Evolutionary conservation across 83 land plant species (phyloP).

Genomic region (Picea abies): DNA sequence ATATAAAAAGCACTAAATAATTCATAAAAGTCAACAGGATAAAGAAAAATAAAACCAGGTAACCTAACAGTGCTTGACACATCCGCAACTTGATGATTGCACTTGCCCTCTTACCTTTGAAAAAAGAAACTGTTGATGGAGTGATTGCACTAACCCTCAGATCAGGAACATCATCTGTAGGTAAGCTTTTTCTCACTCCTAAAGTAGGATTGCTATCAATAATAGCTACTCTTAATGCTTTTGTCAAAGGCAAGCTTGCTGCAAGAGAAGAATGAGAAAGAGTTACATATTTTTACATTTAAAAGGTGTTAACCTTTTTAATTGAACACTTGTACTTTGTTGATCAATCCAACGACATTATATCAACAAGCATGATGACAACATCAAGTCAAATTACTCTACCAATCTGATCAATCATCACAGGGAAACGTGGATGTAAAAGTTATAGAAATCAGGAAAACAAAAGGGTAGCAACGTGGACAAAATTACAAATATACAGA

Average conservation of each 20-base stretch:
- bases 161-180: conserved; percentile 56
- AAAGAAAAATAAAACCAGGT: background rate
- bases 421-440: background rate
- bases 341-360: background rate
- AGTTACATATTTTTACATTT: background rate
- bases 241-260: conserved; percentile 68
- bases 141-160: conserved; percentile 74
- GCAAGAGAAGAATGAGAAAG: conserved; percentile 23
- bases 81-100: background rate
- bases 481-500: background rate
- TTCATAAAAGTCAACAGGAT: background rate
- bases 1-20: background rate
- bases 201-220: conserved; percentile 74
- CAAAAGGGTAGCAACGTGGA: background rate
- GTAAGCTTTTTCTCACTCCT: conserved; percentile 18
- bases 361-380: background rate
- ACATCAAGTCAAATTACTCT: background rate
- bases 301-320: background rate
- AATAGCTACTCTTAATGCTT: conserved; percentile 60
- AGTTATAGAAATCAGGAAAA: background rate
- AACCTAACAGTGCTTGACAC: background rate
- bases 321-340: background rate
- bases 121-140: conserved; percentile 68
- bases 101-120: conserved; percentile 49
- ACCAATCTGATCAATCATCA: background rate